A percentile compares a stretch with the other conserved stretches of the same genome.
These are phyloP conservation scores for Staphylotrichum longicolle DNA, from an alignment of 495 filamentous ascomycete genomes.

Conservation along the genomic window DNA sequence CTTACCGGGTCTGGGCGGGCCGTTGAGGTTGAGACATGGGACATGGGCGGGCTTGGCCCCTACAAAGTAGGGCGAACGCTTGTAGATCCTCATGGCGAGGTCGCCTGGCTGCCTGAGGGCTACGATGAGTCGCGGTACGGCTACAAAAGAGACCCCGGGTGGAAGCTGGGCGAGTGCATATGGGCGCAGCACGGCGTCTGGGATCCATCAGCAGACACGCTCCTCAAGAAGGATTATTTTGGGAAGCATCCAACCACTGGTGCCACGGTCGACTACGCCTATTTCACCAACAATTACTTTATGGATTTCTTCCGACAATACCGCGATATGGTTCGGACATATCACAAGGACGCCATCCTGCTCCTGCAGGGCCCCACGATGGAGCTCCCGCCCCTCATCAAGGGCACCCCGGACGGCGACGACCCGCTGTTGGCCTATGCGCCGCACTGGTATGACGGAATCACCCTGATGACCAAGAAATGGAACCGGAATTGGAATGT, in stretches of 20 bases:
- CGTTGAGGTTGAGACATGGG: slow-evolving; percentile 87
- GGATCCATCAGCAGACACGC: slow-evolving; percentile 74
- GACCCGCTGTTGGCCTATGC: slow-evolving; percentile 88
- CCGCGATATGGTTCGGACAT: slow-evolving; percentile 64
- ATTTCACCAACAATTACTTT: slow-evolving; percentile 87
- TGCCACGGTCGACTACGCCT: slow-evolving; percentile 69
- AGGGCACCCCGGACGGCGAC: slow-evolving; percentile 77
- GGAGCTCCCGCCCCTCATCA: slow-evolving; percentile 85
- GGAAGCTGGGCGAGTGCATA: slow-evolving; percentile 89
- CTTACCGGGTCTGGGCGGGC: slow-evolving; percentile 84
- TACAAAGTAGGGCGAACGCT: slow-evolving; percentile 80
- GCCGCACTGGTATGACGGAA: slow-evolving; percentile 93
- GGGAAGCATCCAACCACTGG: slow-evolving; percentile 68
- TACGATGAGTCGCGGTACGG: slow-evolving; percentile 87
- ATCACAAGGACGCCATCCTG: slow-evolving; percentile 79
- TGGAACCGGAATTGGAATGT: slow-evolving; percentile 98
- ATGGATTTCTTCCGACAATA: slow-evolving; percentile 80
- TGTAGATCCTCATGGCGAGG: slow-evolving; percentile 83
- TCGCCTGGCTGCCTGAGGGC: slow-evolving; percentile 74
- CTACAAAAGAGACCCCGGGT: slow-evolving; percentile 81
- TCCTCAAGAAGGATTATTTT: slow-evolving; percentile 88
- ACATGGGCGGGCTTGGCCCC: slow-evolving; percentile 87
- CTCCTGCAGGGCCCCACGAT: slow-evolving; percentile 90
- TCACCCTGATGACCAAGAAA: slow-evolving; percentile 95
- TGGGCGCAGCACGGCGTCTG: slow-evolving; percentile 98